Conservation (phyloP, 176 grass and related monocot species). For the Phyllostachys edulis region DNA sequence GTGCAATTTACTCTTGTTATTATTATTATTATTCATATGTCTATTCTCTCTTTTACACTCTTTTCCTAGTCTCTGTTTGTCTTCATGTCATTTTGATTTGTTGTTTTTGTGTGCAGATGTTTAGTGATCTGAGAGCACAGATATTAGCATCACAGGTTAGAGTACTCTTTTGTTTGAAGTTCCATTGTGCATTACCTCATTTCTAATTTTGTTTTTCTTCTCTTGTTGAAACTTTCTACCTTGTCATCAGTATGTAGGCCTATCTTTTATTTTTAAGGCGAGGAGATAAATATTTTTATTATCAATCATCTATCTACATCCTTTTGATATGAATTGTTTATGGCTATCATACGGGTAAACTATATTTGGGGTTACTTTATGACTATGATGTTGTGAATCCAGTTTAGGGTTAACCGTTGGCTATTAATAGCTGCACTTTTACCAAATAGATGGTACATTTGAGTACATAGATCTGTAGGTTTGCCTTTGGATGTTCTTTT, state of each 20-base stretch:
- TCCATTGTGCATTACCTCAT: conserved; percentile 9
- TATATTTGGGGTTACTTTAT: conserved; percentile 18
- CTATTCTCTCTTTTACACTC: conserved; percentile 1
- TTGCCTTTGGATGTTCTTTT: not conserved
- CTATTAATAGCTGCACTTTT: not conserved
- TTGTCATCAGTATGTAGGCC: not conserved
- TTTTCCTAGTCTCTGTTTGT: not conserved
- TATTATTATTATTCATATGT: not conserved
- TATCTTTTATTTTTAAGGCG: not conserved
- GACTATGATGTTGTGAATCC: not conserved
- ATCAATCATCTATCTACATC: conserved; percentile 4
- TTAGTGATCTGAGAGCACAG: conserved; percentile 77
- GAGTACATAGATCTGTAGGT: not conserved
- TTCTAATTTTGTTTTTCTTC: not conserved
- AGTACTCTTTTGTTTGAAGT: conserved; percentile 33
- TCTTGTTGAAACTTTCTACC: not conserved
- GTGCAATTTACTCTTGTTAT: not conserved
- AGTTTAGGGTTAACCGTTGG: not conserved
- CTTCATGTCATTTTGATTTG: conserved; percentile 15
- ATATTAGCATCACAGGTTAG: conserved; percentile 96
- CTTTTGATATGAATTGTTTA: not conserved
- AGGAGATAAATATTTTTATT: not conserved
- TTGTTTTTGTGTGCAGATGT: conserved; percentile 64
- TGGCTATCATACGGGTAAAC: not conserved
- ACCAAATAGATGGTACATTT: conserved; percentile 9